Base-by-base conservation (phyloP, 2,329 filamentous ascomycete genomes). In the Periconia sp. region DNA sequence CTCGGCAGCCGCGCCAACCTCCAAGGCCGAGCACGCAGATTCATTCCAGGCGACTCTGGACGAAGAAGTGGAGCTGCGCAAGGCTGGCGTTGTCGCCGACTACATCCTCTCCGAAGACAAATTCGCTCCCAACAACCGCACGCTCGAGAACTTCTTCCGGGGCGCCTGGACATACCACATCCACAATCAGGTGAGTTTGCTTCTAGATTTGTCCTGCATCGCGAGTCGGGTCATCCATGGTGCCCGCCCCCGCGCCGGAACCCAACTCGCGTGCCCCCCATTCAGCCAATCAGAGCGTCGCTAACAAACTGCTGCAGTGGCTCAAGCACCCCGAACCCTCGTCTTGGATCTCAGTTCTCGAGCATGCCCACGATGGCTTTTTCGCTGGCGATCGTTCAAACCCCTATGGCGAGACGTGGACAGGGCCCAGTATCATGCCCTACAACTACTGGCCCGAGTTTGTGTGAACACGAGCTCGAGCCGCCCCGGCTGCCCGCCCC, bases 91-190 rank as follows among this genome's bases (percentile, higher is more conserved):
- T 1, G 61, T 75, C 4, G 57, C 63, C 4, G 68, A 77, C 36
- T 81, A 81, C 56, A 64, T 65, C 15, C 61, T 78, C 15, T 68
- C 74, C 13, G 73, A 78, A 40, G 78, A 81, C 55, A 74, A 74
- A 23, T 81, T 76, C 54, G 77, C 78, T 13, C 77, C 77, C n/a
- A 81, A 77, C 48, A 81, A 81, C 54, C 72, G 79, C 26, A 81
- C 77, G 1, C 43, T 81, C 34, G 75, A 79, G 55, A 77, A 81
- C 53, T 82, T 81, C 63, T 81, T 81, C 66, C 69, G 74, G 5
- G 79, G 79, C 1, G 75, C 77, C 16, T 82, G 77, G 76, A 80
- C 77, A 19, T 82, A 81, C 57, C 79, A 82, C 57, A 75, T 81
- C 46, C 78, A 82, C 56, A 81, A 81, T 50, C 78, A 80, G 68